A percentile compares a stretch with the other conserved stretches of the same genome.
These are phyloP conservation scores for Vanderwaltozyma yarrowii DNA, from an alignment of 805 yeast species.

Conservation along the genomic window DNA sequence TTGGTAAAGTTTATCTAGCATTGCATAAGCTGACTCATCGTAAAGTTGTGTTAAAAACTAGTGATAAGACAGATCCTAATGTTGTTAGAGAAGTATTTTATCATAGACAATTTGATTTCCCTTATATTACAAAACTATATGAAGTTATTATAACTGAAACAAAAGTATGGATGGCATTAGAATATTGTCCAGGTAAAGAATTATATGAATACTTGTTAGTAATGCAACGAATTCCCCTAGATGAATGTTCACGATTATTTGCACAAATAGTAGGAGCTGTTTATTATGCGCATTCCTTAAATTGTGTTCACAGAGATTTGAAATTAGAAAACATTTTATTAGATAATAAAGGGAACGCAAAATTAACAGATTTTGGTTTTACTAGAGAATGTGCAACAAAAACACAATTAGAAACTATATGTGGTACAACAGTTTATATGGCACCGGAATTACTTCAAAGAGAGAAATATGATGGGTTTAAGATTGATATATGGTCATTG, in stretches of 20 bases:
- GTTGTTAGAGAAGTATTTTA: slow-evolving; percentile 85
- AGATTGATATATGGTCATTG: slow-evolving; percentile 83
- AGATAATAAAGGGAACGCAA: slow-evolving; percentile 50
- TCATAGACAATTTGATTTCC: slow-evolving; percentile 74
- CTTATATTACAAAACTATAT: slow-evolving; percentile 72
- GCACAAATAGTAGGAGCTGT: slow-evolving; percentile 53
- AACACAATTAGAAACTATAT: slow-evolving; percentile 60
- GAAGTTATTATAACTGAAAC: slow-evolving; percentile 78
- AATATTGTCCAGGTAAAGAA: slow-evolving; percentile 79
- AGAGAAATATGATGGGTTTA: slow-evolving; percentile 66
- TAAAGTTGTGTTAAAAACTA: slow-evolving; percentile 80
- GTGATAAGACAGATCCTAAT: slow-evolving; percentile 67
- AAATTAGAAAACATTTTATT: slow-evolving; percentile 68
- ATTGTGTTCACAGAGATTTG: slow-evolving; percentile 77
- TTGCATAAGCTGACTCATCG: slow-evolving; percentile 61
- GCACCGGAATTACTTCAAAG: slow-evolving; percentile 81
- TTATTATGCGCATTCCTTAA: slow-evolving; percentile 61
- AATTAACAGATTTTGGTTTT: slow-evolving; percentile 89
- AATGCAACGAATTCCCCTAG: slow-evolving; percentile 39
- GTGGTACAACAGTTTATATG: slow-evolving; percentile 95
- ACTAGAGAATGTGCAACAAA: slow-evolving; percentile 63
- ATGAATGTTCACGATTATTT: slow-evolving; percentile 44
- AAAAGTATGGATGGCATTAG: slow-evolving; percentile 77
- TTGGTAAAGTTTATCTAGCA: slow-evolving; percentile 87
- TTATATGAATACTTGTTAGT: slow-evolving; percentile 56